Percentiles rank a stretch among this genome's conserved stretches.
phyloP scores from a whole-genome alignment of 306 rosid genomes.

The Vigna trinervia region DNA sequence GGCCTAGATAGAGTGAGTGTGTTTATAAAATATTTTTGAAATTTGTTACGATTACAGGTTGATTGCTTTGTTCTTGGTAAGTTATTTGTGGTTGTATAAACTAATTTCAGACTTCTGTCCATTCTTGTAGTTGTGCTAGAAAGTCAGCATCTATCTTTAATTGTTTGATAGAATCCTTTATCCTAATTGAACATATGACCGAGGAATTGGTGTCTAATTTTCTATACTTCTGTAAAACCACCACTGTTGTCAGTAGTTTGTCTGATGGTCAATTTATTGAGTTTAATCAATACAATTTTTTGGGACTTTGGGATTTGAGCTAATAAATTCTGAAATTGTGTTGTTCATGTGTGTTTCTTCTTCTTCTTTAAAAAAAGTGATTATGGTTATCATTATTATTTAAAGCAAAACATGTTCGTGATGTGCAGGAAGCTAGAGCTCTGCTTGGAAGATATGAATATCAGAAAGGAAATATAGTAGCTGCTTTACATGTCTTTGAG shows the following conservation, averaged over 20 bases:
- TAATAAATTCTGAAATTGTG: background rate
- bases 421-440: slow-evolving; percentile 94
- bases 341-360: background rate
- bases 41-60: background rate
- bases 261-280: slow-evolving; percentile 9
- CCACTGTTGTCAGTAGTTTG: slow-evolving; percentile 11
- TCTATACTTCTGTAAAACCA: background rate
- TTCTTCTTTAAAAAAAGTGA: slow-evolving; percentile 17
- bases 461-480: slow-evolving; percentile 90
- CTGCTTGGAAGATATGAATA: slow-evolving; percentile 89
- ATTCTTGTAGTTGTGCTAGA: slow-evolving; percentile 1
- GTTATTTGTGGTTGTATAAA: slow-evolving; percentile 7
- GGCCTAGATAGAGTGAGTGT: background rate
- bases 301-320: background rate
- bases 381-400: slow-evolving; percentile 22
- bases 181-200: slow-evolving; percentile 9
- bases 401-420: slow-evolving; percentile 31
- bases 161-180: slow-evolving; percentile 8
- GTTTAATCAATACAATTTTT: background rate
- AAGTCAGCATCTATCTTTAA: slow-evolving; percentile 1
- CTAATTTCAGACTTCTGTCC: slow-evolving; percentile 31
- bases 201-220: slow-evolving; percentile 18
- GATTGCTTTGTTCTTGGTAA: slow-evolving; percentile 22
- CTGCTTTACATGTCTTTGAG: slow-evolving; percentile 90
- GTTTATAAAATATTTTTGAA: background rate